Evolutionary conservation across 2,329 filamentous ascomycete species (phyloP), one percentile per base, ranked within the genome.

Genomic region (Conoideocrella luteorostrata): DNA sequence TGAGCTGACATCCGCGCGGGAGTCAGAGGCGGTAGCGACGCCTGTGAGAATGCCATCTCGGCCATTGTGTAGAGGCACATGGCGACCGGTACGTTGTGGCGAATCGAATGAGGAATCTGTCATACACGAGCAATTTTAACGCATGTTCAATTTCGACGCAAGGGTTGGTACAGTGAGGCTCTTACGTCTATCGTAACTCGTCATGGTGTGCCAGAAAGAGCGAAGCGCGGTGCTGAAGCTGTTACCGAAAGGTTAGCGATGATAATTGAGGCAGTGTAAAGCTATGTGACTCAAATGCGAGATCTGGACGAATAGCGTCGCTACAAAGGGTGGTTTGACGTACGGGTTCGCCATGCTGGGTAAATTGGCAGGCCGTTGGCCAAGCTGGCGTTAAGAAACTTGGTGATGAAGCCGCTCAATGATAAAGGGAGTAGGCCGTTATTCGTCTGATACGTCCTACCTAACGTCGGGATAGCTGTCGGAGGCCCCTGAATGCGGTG

Each of bases 141-240:
- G 20, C 36, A 4, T 9, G 36, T 18, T 15, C 10, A 4, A 7
- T 28, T 18, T 23, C n/a, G 22, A 4, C 7, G 17, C 11, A n/a
- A 18, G n/a, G 26, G 29, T n/a, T n/a, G 6, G 13, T 13, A 12
- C 15, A 28, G 26, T 7, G 5, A 21, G n/a, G 22, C n/a, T 49
- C 79, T 61, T 68, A 84, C 80, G 80, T 67, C 80, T 69, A 63
- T 84, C 80, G 70, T 84, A 72, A 56, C 79, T 84, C 66, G 80
- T 84, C 78, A 84, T 93, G 55, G 86, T 81, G 75, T 97, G 93
- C 93, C 93, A 98, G 71, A 98, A 91, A 50, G 86, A 86, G 68
- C 86, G 86, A 68, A 93, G 86, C 67, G 84, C 80, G 56, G 77
- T 77, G 56, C 80, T 76, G 60, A 91, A 66, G 58, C 84, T 84